Base-by-base conservation (phyloP, 139 green algal genomes). In the Chlamydomonas schloesseri region DNA sequence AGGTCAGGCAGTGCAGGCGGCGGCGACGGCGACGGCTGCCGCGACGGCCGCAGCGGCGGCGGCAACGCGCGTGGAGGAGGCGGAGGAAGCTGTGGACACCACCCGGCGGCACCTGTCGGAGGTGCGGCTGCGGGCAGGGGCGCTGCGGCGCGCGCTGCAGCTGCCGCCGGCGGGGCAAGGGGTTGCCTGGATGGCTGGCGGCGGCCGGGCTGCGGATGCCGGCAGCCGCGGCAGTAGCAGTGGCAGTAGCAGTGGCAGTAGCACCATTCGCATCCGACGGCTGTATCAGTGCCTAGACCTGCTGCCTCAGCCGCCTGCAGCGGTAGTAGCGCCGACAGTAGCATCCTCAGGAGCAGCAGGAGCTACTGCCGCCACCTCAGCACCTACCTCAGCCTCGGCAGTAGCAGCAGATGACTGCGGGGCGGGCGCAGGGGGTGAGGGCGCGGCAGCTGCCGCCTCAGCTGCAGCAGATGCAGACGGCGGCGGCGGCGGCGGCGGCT, bases 211-310 rank as follows among this genome's bases (percentile, higher is more conserved):
- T n/a, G n/a, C 26, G 24, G 42, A 42, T 26, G 37, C 60, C 58
- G n/a, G 36, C 10, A 62, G 34, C 33, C 26, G n/a, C n/a, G 14
- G 26, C 26, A 13, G 42, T 18, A 88, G 26, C 37, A 3, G 5
- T 80, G 81, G 74, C 69, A 89, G 69, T 50, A 76, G 3, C n/a
- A 57, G 34, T 34, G 73, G 58, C 73, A 67, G 0, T 46, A 60
- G 20, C 58, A 73, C 68, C 73, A 89, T 50, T 8, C 42, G 3
- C 11, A 9, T 24, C 33, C 64, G 64, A 8, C 79, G 46, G 20
- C 79, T 91, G 31, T 82, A 89, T 34, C 33, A 77, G 6, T 91
- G 82, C 76, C 85, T 92, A 18, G 57, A 23, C 0, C 73, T 92
- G 11, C 84, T 65, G n/a, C 37, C 69, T 34, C 80, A 21, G 14